These are phyloP conservation scores for Suillus weaverae DNA, from an alignment of 768 basidiomycete species.

Conservation along the genomic window DNA sequence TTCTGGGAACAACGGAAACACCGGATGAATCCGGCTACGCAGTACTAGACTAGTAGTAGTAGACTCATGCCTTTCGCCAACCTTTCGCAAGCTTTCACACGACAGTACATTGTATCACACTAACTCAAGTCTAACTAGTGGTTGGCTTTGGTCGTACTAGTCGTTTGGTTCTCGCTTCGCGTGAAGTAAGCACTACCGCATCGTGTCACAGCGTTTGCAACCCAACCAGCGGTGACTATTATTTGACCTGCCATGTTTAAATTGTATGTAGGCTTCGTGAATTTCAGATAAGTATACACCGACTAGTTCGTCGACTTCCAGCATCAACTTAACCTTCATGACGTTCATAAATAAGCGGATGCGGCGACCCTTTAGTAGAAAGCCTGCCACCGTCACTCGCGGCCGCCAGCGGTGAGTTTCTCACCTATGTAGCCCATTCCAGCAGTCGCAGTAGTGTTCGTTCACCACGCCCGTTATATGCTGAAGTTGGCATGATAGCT, in stretches of 20 bases:
- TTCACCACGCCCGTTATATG: not conserved
- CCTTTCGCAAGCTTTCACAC: not conserved
- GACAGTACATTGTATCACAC: not conserved
- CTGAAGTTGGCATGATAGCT: not conserved
- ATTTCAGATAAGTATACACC: not conserved
- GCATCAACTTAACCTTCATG: not conserved
- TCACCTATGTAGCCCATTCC: not conserved
- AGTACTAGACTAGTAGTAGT: no score
- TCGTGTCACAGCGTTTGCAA: not conserved
- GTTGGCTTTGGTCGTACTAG: not conserved
- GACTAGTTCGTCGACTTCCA: not conserved
- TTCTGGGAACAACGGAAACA: not conserved
- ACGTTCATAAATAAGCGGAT: not conserved
- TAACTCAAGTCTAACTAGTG: not conserved
- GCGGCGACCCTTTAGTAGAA: not conserved
- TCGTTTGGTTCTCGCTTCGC: not conserved
- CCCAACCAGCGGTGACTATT: not conserved
- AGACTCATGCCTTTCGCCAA: no score
- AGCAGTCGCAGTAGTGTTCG: not conserved
- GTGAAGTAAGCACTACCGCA: not conserved
- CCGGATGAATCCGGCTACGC: constrained; percentile 4
- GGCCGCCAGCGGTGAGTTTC: not conserved
- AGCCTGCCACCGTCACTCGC: not conserved
- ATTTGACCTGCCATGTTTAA: not conserved
- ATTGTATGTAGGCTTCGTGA: not conserved